Conservation (phyloP, 2,329 filamentous ascomycete genomes). For the Cladosporium velox region DNA sequence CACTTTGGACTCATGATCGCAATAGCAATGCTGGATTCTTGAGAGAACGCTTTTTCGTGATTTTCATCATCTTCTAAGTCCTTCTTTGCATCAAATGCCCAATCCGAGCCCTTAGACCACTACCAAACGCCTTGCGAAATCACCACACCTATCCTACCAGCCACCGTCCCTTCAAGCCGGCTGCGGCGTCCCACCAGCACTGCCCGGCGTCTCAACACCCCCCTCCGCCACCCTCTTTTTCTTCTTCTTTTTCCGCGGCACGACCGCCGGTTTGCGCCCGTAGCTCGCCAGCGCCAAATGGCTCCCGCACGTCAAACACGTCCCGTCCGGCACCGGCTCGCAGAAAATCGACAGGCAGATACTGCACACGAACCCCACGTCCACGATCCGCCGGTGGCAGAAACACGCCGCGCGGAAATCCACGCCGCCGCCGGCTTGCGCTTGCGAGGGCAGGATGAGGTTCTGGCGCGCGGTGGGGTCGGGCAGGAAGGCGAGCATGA, state of each 20-base stretch:
- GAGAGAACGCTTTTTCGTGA: neutral
- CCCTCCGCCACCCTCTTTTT: slow-evolving; percentile 61
- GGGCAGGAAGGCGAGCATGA: slow-evolving; percentile 91
- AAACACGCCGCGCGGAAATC: slow-evolving; percentile 99
- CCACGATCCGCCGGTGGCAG: slow-evolving; percentile 87
- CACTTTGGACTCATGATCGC: no score
- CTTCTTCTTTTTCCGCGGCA: slow-evolving; percentile 72
- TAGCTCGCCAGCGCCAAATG: slow-evolving; percentile 74
- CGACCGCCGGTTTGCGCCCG: slow-evolving; percentile 73
- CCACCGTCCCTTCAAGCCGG: neutral
- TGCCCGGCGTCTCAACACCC: slow-evolving; percentile 31
- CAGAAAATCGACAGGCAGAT: slow-evolving; percentile 96
- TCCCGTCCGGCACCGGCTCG: slow-evolving; percentile 61
- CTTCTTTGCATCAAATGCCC: neutral
- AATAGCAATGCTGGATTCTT: no score
- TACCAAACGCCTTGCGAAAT: slow-evolving; percentile 13
- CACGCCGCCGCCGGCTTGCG: slow-evolving; percentile 62
- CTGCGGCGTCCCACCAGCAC: slow-evolving; percentile 16
- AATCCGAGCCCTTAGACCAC: no score
- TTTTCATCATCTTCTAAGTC: neutral
- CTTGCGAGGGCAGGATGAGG: slow-evolving; percentile 64
- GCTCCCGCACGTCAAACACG: slow-evolving; percentile 83
- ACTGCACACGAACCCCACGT: slow-evolving; percentile 92
- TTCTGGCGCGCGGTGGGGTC: slow-evolving; percentile 65
- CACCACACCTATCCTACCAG: neutral